phyloP scores from a whole-genome alignment of 345 rosid species.

The Xanthoceras sorbifolium region DNA sequence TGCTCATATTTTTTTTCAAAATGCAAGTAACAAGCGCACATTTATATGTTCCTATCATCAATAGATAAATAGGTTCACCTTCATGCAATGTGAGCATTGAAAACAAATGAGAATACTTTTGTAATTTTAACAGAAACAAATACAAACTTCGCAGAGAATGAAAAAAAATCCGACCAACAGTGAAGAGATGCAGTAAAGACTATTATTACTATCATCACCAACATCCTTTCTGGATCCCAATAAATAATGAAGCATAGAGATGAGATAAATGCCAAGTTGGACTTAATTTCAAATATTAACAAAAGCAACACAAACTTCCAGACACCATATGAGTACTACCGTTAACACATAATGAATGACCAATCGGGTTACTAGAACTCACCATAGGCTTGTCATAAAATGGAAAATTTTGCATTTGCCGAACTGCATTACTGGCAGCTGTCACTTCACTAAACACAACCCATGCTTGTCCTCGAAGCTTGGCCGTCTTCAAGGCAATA shows the following conservation, averaged over 20 bases:
- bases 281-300: not conserved
- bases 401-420: conserved; percentile 97
- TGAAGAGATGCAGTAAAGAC: not conserved
- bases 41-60: not conserved
- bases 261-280: not conserved
- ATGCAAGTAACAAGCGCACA: not conserved
- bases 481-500: conserved; percentile 92
- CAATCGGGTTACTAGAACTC: conserved; percentile 15
- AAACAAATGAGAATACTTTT: not conserved
- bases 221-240: not conserved
- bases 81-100: not conserved
- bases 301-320: not conserved
- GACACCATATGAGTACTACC: not conserved
- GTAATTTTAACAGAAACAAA: not conserved
- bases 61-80: no score
- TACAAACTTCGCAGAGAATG: not conserved
- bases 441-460: conserved; percentile 87
- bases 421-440: conserved; percentile 91
- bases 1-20: not conserved
- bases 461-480: conserved; percentile 99
- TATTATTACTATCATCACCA: not conserved
- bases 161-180: not conserved
- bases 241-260: not conserved
- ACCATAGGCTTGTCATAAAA: conserved; percentile 98
- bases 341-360: not conserved